phyloP scores from a whole-genome alignment of 1,284 basidiomycete species.

The Sutorius eximius region DNA sequence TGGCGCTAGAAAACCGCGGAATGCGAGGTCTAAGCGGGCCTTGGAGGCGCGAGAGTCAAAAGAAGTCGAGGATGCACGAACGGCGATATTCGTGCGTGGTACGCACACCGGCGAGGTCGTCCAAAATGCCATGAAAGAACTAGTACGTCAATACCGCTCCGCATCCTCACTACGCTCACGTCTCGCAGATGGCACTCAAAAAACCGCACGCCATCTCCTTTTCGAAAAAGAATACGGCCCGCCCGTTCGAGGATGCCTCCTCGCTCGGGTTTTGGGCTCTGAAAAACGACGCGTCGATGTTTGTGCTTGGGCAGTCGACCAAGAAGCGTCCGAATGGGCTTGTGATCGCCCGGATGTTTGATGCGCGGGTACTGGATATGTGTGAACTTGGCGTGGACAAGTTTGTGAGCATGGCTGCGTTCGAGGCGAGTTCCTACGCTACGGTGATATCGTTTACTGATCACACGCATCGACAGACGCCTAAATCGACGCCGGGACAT shows the following conservation, averaged over 20 bases:
- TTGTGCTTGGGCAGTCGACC: slow-evolving; percentile 87
- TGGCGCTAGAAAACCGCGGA: slow-evolving; percentile 83
- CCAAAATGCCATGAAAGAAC: slow-evolving; percentile 81
- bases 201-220: slow-evolving; percentile 89
- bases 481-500: slow-evolving; percentile 89
- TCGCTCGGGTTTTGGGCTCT: slow-evolving; percentile 90
- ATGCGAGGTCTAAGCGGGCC: slow-evolving; percentile 95
- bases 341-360: slow-evolving; percentile 86
- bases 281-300: slow-evolving; percentile 95
- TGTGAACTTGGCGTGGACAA: slow-evolving; percentile 88
- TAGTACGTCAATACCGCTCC: slow-evolving; percentile 60
- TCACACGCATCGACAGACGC: slow-evolving; percentile 50
- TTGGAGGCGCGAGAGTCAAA: slow-evolving; percentile 87
- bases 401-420: slow-evolving; percentile 76
- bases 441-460: slow-evolving; percentile 4
- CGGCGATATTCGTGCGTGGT: slow-evolving; percentile 89
- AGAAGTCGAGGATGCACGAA: slow-evolving; percentile 82
- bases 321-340: slow-evolving; percentile 95
- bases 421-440: slow-evolving; percentile 62
- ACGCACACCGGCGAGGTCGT: slow-evolving; percentile 83
- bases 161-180: background rate
- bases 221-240: slow-evolving; percentile 90
- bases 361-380: slow-evolving; percentile 90
- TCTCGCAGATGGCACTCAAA: slow-evolving; percentile 79
- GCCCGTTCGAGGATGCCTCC: slow-evolving; percentile 86